Evolutionary conservation across 2,329 filamentous ascomycete genomes (phyloP).

Genomic region (Basipetospora sp.): DNA sequence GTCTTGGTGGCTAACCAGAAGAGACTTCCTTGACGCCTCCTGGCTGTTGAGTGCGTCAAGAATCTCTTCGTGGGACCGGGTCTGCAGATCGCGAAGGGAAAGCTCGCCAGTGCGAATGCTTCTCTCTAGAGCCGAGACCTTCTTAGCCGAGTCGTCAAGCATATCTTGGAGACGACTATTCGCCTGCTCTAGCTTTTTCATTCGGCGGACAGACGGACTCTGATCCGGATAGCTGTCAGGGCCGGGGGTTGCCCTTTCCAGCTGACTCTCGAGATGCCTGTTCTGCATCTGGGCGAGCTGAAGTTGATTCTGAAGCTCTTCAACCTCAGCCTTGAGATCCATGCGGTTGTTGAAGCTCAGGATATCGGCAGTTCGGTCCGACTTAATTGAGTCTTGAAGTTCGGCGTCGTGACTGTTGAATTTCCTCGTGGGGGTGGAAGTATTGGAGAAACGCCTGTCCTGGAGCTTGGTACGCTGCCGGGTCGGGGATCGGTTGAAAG

Average conservation of each 20-base stretch:
- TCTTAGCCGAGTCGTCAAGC: constrained; percentile 85
- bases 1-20: constrained; percentile 74
- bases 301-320: constrained; percentile 84
- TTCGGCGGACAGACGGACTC: constrained; percentile 62
- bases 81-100: constrained; percentile 78
- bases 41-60: constrained; percentile 86
- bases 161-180: constrained; percentile 86
- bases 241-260: constrained; percentile 52
- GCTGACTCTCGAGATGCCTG: constrained; percentile 74
- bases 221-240: constrained; percentile 55
- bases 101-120: constrained; percentile 76
- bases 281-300: constrained; percentile 94
- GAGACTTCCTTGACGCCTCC: constrained; percentile 68
- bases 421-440: constrained; percentile 63
- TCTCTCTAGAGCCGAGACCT: constrained; percentile 77
- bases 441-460: constrained; percentile 51
- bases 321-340: constrained; percentile 79
- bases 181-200: constrained; percentile 82
- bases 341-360: constrained; percentile 73
- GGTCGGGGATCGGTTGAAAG: constrained; percentile 60
- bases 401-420: constrained; percentile 44
- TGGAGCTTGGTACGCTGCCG: constrained; percentile 44
- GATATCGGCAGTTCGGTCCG: constrained; percentile 70
- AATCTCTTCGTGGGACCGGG: constrained; percentile 85
- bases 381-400: constrained; percentile 60